Evolutionary conservation across 2,329 filamentous ascomycete species (phyloP).

Genomic region (Calonectria hawksworthii): DNA sequence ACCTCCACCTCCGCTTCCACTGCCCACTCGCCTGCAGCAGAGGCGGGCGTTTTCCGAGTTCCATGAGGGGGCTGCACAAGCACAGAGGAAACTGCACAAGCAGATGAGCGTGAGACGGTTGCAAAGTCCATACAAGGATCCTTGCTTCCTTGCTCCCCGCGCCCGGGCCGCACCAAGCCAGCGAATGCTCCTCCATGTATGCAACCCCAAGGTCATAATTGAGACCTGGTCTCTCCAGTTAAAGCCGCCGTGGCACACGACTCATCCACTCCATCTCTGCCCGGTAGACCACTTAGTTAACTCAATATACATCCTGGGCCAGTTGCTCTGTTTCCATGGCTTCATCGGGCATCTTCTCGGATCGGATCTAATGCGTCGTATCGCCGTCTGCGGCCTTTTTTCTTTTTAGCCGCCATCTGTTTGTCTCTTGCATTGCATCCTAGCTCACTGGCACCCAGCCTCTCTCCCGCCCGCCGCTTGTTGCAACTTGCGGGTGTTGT

Average conservation of each 20-base stretch:
- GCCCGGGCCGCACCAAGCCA: slow-evolving; percentile 12
- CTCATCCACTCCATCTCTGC: neutral
- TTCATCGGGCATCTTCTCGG: neutral
- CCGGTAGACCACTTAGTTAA: slow-evolving; percentile 6
- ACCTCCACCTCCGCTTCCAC: slow-evolving; percentile 15
- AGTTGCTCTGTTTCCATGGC: neutral
- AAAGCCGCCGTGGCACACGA: slow-evolving; percentile 1
- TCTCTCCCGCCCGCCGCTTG: neutral
- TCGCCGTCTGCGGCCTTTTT: slow-evolving; percentile 16
- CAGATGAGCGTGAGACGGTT: neutral
- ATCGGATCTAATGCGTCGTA: slow-evolving; percentile 22
- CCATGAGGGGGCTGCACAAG: neutral
- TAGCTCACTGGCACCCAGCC: neutral
- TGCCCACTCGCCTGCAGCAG: slow-evolving; percentile 4
- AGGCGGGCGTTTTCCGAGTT: slow-evolving; percentile 17
- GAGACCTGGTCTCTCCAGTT: slow-evolving; percentile 8
- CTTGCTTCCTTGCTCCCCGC: slow-evolving; percentile 10
- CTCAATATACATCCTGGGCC: slow-evolving; percentile 7
- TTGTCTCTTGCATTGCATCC: neutral
- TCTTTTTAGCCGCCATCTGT: neutral
- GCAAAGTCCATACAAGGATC: neutral
- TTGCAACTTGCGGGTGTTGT: neutral
- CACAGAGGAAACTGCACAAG: neutral
- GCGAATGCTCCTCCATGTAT: slow-evolving; percentile 6
- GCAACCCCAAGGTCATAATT: neutral